phyloP scores from a whole-genome alignment of 2,329 filamentous ascomycete genomes.

The Pyrenochaeta sp. region DNA sequence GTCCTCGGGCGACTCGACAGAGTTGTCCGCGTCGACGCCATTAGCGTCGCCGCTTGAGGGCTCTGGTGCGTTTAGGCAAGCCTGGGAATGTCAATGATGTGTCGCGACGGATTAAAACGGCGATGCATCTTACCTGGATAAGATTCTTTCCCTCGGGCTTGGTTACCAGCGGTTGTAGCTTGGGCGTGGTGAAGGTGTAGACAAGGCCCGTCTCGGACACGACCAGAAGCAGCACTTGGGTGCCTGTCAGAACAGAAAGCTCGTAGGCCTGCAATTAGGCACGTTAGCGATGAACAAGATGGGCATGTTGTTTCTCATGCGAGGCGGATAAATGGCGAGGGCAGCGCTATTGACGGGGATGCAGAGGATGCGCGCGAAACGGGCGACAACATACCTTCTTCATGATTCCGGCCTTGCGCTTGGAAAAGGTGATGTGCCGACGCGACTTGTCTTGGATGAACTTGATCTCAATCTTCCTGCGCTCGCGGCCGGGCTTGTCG shows the following conservation, averaged over 20 bases:
- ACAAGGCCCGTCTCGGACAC: conserved; percentile 97
- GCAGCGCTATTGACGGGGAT: conserved; percentile 28
- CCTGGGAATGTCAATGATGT: conserved; percentile 64
- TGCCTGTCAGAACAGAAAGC: conserved; percentile 94
- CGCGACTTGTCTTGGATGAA: conserved; percentile 99
- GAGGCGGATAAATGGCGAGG: conserved; percentile 30
- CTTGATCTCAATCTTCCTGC: conserved; percentile 99
- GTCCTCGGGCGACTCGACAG: conserved; percentile 90
- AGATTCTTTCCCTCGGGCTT: conserved; percentile 99
- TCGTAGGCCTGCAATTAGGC: conserved; percentile 80
- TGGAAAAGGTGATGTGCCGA: conserved; percentile 98
- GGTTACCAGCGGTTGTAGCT: conserved; percentile 96
- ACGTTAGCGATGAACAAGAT: conserved; percentile 30
- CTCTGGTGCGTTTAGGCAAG: conserved; percentile 95
- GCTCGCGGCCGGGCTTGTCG: conserved; percentile 96
- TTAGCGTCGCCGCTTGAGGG: conserved; percentile 78
- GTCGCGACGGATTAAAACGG: conserved; percentile 9
- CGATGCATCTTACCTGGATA: conserved; percentile 77
- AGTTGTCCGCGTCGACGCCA: conserved; percentile 58
- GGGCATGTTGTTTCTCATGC: conserved; percentile 38
- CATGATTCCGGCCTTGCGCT: conserved; percentile 99
- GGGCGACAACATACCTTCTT: conserved; percentile 80
- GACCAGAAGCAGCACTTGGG: conserved; percentile 93
- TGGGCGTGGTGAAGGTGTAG: conserved; percentile 98
- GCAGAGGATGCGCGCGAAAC: conserved; percentile 18